Base-by-base conservation (phyloP, 306 rosid genomes). In the Dalbergia cochinchinensis region DNA sequence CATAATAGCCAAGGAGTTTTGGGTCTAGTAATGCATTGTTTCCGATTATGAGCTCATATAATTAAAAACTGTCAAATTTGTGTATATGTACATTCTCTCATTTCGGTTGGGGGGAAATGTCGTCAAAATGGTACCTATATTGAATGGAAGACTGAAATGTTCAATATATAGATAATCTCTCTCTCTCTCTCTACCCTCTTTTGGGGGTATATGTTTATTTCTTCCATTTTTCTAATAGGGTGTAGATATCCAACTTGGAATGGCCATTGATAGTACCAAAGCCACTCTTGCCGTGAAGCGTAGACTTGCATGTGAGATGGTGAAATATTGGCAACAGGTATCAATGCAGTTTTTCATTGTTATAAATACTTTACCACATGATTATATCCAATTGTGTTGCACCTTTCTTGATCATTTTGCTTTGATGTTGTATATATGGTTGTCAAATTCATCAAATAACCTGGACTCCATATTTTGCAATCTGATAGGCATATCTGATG, bases 221-320 rank as follows among this genome's bases (percentile, higher is more conserved):
- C 33, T 81, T 73, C 22, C 34, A 67, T 57, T 80, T 50, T 50
- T 80, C 41, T 82, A 61, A 74, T 58, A 92, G 98, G 94, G 98
- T 85, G 97, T 90, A 59, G 98, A 91, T 89, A 91, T 92, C 82
- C 98, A 94, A 89, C 95, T 94, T 82, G 98, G 98, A 81, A 84
- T 92, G 84, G 97, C 98, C 67, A 92, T 94, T 72, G 97, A 94
- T 81, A 92, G 97, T 84, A 79, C 97, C 65, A 94, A 94, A 86
- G 98, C 98, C 69, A 94, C 98, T 81, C 98, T 94, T 69, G 98
- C 97, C n/a, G 98, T 94, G 80, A 94, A 94, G 90, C 93, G 98
- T 77, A 91, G 98, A 83, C 98, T 94, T 88, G 94, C 98, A 61
- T 92, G 97, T 81, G 98, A 94, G 93, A 94, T 94, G 97, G 97